Evolutionary conservation across 768 basidiomycete genomes (phyloP).

Genomic region (Pleurotus pulmonarius): DNA sequence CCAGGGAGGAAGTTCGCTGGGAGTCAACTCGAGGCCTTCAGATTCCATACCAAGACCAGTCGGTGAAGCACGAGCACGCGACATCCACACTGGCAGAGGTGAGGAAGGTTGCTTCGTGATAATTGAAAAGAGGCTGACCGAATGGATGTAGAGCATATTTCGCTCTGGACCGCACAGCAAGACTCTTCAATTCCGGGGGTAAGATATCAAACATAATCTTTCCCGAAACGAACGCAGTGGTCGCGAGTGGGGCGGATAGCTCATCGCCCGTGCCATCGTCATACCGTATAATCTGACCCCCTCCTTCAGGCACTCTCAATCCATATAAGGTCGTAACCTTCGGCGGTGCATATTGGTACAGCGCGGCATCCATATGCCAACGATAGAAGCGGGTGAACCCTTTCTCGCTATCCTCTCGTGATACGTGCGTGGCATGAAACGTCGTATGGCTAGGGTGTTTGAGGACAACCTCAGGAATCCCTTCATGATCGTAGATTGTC

Average conservation of each 20-base stretch:
- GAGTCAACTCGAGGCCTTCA: conserved; percentile 68
- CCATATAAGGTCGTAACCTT: conserved; percentile 85
- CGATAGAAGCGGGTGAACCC: conserved; percentile 85
- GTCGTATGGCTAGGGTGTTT: conserved; percentile 84
- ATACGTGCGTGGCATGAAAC: conserved; percentile 81
- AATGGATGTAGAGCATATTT: conserved; percentile 84
- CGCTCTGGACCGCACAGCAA: conserved; percentile 74
- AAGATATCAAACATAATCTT: conserved; percentile 82
- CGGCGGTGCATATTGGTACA: conserved; percentile 74
- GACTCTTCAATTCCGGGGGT: conserved; percentile 64
- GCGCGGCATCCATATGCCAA: conserved; percentile 91
- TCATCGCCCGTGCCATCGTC: conserved; percentile 89
- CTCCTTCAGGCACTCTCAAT: conserved; percentile 65
- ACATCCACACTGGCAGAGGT: conserved; percentile 63
- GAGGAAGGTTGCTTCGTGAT: not conserved
- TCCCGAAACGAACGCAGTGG: conserved; percentile 82
- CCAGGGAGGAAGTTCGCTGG: conserved; percentile 74
- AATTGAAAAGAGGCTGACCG: conserved; percentile 18
- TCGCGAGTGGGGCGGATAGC: conserved; percentile 77
- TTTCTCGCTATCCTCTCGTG: conserved; percentile 62
- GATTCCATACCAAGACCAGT: conserved; percentile 82
- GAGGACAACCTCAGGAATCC: conserved; percentile 71
- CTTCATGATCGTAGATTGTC: conserved; percentile 73
- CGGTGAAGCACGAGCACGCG: conserved; percentile 63
- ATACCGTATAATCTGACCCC: conserved; percentile 62